Evolutionary conservation across 2,329 filamentous ascomycete species (phyloP).

Genomic region (Cladosporium sp.): DNA sequence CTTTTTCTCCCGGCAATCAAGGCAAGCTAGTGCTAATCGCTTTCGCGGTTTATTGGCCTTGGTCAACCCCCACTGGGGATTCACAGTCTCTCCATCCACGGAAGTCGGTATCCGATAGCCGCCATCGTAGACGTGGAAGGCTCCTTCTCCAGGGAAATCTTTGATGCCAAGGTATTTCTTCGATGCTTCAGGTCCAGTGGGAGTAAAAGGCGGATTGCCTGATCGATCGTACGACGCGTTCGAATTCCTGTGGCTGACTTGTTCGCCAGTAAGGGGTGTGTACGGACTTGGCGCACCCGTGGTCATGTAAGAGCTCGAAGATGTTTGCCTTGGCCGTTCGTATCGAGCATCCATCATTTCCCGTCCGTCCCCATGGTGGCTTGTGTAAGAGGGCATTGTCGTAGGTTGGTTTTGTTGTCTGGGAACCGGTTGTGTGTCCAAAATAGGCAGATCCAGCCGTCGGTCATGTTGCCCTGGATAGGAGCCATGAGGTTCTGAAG

Average conservation of each 20-base stretch:
- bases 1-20: slow-evolving; percentile 94
- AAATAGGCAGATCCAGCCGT: slow-evolving; percentile 33
- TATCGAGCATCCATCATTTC: slow-evolving; percentile 26
- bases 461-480: slow-evolving; percentile 24
- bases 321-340: slow-evolving; percentile 27
- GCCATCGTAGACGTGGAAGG: slow-evolving; percentile 36
- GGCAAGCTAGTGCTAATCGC: slow-evolving; percentile 84
- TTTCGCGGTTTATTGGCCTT: slow-evolving; percentile 94
- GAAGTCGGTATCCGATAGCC: slow-evolving; percentile 35
- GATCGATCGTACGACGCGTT: slow-evolving; percentile 23
- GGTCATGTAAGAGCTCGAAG: slow-evolving; percentile 26
- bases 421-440: slow-evolving; percentile 31
- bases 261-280: slow-evolving; percentile 24
- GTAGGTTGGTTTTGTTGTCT: slow-evolving; percentile 22
- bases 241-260: slow-evolving; percentile 26
- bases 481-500: slow-evolving; percentile 20
- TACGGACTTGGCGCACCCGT: slow-evolving; percentile 32
- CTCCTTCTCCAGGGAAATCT: slow-evolving; percentile 32
- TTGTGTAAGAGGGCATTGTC: slow-evolving; percentile 28
- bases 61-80: slow-evolving; percentile 89
- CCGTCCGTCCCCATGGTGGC: slow-evolving; percentile 25
- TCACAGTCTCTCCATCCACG: slow-evolving; percentile 83
- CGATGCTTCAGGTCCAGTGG: slow-evolving; percentile 27
- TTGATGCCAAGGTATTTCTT: slow-evolving; percentile 36
- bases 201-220: slow-evolving; percentile 22